phyloP scores from a whole-genome alignment of 345 rosid genomes.

The Syzygium grande region DNA sequence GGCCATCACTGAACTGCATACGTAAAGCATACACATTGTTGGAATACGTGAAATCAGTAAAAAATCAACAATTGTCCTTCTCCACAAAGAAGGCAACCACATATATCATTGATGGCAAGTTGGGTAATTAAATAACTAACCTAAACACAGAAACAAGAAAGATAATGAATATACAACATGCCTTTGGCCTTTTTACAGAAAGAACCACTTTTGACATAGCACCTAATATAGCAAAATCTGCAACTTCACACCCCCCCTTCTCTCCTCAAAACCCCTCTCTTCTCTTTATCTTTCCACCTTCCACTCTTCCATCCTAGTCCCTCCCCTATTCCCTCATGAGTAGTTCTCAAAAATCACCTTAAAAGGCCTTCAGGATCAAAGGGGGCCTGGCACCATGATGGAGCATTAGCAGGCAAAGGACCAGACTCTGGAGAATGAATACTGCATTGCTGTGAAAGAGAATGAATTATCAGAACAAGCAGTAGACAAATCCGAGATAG shows the following conservation, averaged over 20 bases:
- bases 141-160: not conserved
- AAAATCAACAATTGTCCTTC: not conserved
- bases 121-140: not conserved
- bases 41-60: not conserved
- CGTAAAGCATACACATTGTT: not conserved
- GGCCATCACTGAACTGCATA: constrained; percentile 77
- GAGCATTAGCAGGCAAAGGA: constrained; percentile 66
- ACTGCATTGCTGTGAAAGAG: constrained; percentile 58
- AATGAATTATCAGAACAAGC: not conserved
- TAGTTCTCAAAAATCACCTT: constrained; percentile 35
- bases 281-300: not conserved
- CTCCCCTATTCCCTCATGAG: not conserved
- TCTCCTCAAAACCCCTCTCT: not conserved
- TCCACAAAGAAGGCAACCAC: not conserved
- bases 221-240: not conserved
- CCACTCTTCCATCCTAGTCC: not conserved
- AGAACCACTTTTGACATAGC: not conserved
- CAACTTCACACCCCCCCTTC: not conserved
- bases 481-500: not conserved
- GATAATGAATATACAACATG: not conserved
- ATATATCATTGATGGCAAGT: not conserved
- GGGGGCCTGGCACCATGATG: constrained; percentile 96
- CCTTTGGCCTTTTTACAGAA: not conserved
- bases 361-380: constrained; percentile 90
- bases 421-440: constrained; percentile 61